phyloP scores from a whole-genome alignment of 352 stramenopile genomes.

The Globisporangium rhizosaccharum region DNA sequence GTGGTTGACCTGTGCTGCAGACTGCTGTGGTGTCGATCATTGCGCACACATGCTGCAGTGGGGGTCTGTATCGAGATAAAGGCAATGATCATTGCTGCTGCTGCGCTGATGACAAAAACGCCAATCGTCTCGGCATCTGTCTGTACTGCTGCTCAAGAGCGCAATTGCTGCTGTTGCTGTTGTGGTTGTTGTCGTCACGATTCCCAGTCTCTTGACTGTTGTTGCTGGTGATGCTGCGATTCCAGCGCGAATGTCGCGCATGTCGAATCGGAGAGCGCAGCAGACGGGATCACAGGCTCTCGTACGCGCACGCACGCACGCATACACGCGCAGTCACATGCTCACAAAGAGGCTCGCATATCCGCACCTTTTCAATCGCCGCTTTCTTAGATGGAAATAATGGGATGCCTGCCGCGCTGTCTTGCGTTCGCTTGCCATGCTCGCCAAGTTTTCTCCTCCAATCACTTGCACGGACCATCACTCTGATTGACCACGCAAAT shows the following conservation, averaged over 20 bases:
- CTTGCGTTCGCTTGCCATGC: slow-evolving; percentile 1
- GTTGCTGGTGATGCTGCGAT: background rate
- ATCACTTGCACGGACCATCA: slow-evolving; percentile 61
- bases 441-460: slow-evolving; percentile 55
- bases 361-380: slow-evolving; percentile 48
- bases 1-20: no score
- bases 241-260: background rate
- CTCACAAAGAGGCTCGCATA: background rate
- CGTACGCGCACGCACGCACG: background rate
- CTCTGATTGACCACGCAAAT: slow-evolving; percentile 13
- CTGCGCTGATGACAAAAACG: background rate
- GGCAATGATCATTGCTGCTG: background rate
- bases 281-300: no score
- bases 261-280: background rate
- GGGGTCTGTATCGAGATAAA: no score
- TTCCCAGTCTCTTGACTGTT: background rate
- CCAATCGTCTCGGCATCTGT: background rate
- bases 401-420: slow-evolving; percentile 37
- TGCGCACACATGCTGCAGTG: no score
- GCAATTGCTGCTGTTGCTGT: background rate
- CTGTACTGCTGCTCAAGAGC: background rate
- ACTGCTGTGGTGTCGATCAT: no score
- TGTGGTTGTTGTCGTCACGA: background rate
- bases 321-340: background rate
- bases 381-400: slow-evolving; percentile 85